Percentiles rank a stretch among this genome's conserved stretches.
phyloP scores from a whole-genome alignment of 352 stramenopile genomes.

The Globisporangium spiculum region DNA sequence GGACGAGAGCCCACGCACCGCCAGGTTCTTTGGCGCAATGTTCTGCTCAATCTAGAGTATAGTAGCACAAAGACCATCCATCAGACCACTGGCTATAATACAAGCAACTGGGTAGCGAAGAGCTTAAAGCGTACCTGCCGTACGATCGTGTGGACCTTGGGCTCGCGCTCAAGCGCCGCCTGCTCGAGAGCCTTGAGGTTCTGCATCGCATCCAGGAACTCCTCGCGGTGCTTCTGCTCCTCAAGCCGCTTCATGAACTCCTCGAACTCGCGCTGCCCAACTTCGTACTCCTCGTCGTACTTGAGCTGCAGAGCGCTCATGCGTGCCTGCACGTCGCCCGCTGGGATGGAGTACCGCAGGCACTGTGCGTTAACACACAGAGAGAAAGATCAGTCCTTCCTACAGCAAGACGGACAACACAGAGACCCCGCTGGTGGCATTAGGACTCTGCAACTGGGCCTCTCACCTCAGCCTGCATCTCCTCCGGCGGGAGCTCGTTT shows the following conservation, averaged over 20 bases:
- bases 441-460: not conserved
- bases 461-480: slow-evolving; percentile 57
- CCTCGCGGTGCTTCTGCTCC: slow-evolving; percentile 45
- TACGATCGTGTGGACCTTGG: slow-evolving; percentile 47
- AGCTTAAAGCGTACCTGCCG: slow-evolving; percentile 22
- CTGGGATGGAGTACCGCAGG: slow-evolving; percentile 44
- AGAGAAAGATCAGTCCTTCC: not conserved
- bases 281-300: slow-evolving; percentile 67
- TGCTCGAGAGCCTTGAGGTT: slow-evolving; percentile 36
- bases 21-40: slow-evolving; percentile 40
- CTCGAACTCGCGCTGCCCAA: slow-evolving; percentile 32
- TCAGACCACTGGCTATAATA: not conserved
- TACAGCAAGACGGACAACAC: not conserved
- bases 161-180: slow-evolving; percentile 37
- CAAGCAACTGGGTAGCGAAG: not conserved
- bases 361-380: slow-evolving; percentile 28
- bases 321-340: slow-evolving; percentile 38
- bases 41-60: slow-evolving; percentile 42
- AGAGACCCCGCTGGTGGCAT: not conserved
- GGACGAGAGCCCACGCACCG: slow-evolving; percentile 47
- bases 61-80: not conserved
- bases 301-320: slow-evolving; percentile 46
- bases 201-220: slow-evolving; percentile 40
- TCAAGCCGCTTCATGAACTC: slow-evolving; percentile 32
- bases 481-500: slow-evolving; percentile 46